phyloP scores from a whole-genome alignment of 176 grass and related monocot genomes.

The Oryza meyeriana region DNA sequence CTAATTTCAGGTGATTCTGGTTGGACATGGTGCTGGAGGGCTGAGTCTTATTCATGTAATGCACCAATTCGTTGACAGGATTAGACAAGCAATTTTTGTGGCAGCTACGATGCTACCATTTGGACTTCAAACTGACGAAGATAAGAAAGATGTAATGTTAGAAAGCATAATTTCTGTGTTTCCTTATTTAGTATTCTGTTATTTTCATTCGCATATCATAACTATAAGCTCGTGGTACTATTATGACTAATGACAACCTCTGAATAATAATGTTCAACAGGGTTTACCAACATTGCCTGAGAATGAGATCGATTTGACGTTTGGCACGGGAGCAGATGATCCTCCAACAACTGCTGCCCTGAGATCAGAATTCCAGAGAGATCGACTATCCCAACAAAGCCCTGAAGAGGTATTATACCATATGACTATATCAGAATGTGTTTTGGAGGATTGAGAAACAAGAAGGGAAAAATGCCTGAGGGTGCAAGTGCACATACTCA shows the following conservation, averaged over 20 bases:
- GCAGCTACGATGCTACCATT: slow-evolving; percentile 73
- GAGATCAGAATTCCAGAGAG: slow-evolving; percentile 52
- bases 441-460: not conserved
- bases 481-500: not conserved
- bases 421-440: slow-evolving; percentile 5
- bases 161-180: not conserved
- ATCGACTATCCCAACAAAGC: slow-evolving; percentile 54
- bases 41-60: slow-evolving; percentile 61
- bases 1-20: slow-evolving; percentile 45
- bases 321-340: slow-evolving; percentile 27
- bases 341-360: slow-evolving; percentile 53
- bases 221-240: not conserved
- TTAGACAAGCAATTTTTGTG: slow-evolving; percentile 51
- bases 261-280: slow-evolving; percentile 37
- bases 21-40: slow-evolving; percentile 60
- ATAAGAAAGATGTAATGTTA: slow-evolving; percentile 52
- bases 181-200: not conserved
- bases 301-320: slow-evolving; percentile 35
- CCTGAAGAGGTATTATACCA: slow-evolving; percentile 50
- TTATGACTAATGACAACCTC: not conserved
- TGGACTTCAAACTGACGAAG: slow-evolving; percentile 57
- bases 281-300: slow-evolving; percentile 56
- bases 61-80: slow-evolving; percentile 48
- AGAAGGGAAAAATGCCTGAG: not conserved
- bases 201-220: not conserved